Evolutionary conservation across 2,329 filamentous ascomycete genomes (phyloP).

Genomic region (Fusarium agapanthi): DNA sequence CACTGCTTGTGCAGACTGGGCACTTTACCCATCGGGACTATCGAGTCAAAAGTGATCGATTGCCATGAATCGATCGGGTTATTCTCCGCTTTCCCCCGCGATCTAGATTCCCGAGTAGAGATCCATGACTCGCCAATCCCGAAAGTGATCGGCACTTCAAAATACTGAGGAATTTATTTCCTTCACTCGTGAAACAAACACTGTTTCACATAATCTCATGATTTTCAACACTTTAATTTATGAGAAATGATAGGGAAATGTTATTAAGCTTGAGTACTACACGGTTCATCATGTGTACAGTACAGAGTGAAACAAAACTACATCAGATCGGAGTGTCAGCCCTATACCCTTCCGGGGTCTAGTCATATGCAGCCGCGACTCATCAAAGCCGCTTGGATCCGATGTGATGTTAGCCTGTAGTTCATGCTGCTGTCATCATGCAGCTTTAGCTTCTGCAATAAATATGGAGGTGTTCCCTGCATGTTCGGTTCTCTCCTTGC

Average conservation of each 20-base stretch:
- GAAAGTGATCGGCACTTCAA: not conserved
- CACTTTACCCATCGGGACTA: not conserved
- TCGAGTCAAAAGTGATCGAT: not conserved
- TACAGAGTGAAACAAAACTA: not conserved
- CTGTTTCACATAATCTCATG: fast-evolving
- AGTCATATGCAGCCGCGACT: not conserved
- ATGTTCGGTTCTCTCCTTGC: not conserved
- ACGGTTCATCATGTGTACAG: not conserved
- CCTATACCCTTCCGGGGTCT: not conserved
- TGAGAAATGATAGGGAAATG: fast-evolving
- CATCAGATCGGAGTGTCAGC: not conserved
- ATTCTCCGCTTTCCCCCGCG: not conserved
- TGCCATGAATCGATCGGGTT: not conserved
- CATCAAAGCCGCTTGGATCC: not conserved
- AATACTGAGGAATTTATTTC: not conserved
- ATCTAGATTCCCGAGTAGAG: not conserved
- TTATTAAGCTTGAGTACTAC: fast-evolving
- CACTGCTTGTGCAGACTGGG: not conserved
- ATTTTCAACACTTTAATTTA: fast-evolving
- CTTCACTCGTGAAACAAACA: not conserved
- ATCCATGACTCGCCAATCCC: not conserved
- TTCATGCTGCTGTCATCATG: not conserved
- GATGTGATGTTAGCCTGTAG: not conserved
- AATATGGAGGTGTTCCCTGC: no score
- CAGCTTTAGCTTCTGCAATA: not conserved